phyloP scores from a whole-genome alignment of 345 rosid genomes.

The Pugionium cornutum region DNA sequence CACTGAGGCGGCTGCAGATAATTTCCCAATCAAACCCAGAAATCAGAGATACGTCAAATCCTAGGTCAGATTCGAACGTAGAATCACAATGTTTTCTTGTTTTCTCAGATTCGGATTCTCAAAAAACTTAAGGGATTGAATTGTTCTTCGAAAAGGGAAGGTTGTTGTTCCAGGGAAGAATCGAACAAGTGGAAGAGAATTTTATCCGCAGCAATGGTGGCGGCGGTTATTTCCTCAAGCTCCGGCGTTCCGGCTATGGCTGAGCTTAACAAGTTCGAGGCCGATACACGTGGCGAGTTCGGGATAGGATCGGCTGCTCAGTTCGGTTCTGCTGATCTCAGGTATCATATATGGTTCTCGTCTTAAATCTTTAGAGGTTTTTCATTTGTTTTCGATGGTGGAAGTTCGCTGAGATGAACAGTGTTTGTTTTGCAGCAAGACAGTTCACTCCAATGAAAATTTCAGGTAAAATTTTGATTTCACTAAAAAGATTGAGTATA shows the following conservation, averaged over 20 bases:
- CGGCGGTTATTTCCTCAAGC: slow-evolving; percentile 56
- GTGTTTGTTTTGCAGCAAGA: slow-evolving; percentile 58
- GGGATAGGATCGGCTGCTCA: slow-evolving; percentile 95
- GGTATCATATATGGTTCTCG: slow-evolving; percentile 39
- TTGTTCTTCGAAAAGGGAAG: slow-evolving; percentile 56
- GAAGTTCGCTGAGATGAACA: slow-evolving; percentile 24
- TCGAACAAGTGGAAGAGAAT: slow-evolving; percentile 53
- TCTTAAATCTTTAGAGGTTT: not conserved
- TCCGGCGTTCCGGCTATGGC: slow-evolving; percentile 62
- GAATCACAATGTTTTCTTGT: not conserved
- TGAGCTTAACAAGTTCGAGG: slow-evolving; percentile 86
- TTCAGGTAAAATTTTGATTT: slow-evolving; percentile 52
- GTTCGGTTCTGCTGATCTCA: slow-evolving; percentile 86
- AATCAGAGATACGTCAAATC: slow-evolving; percentile 25
- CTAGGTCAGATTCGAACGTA: slow-evolving; percentile 20
- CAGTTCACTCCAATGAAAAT: slow-evolving; percentile 78
- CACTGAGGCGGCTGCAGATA: slow-evolving; percentile 32
- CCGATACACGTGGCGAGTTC: slow-evolving; percentile 80
- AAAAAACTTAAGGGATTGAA: slow-evolving; percentile 14
- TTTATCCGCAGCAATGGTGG: slow-evolving; percentile 63
- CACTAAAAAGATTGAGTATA: not conserved
- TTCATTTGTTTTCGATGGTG: not conserved
- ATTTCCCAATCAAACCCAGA: slow-evolving; percentile 18
- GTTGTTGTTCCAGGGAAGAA: slow-evolving; percentile 31
- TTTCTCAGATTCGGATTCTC: not conserved